phyloP scores from a whole-genome alignment of 2,329 filamentous ascomycete species.

The Aspergillus tanneri region DNA sequence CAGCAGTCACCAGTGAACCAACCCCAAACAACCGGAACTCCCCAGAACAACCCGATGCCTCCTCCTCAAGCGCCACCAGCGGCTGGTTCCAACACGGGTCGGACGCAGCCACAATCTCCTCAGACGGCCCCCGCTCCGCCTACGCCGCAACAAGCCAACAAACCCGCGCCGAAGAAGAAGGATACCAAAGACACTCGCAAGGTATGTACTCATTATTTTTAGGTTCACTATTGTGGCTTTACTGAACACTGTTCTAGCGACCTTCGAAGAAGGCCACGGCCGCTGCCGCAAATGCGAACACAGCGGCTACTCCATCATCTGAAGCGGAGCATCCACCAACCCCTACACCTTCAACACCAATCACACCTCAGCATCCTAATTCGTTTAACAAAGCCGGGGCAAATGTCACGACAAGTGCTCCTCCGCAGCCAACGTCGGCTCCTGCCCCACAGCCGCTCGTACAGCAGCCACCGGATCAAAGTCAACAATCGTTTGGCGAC shows the following conservation, averaged over 20 bases:
- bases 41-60: slow-evolving; percentile 56
- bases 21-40: slow-evolving; percentile 54
- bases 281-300: slow-evolving; percentile 36
- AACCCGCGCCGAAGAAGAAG: slow-evolving; percentile 61
- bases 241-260: slow-evolving; percentile 34
- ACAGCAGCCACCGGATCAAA: slow-evolving; percentile 36
- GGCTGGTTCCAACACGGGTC: slow-evolving; percentile 40
- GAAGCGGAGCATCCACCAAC: slow-evolving; percentile 50
- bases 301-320: slow-evolving; percentile 45
- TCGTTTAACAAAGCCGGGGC: slow-evolving; percentile 45
- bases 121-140: slow-evolving; percentile 54
- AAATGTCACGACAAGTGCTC: slow-evolving; percentile 35
- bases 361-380: slow-evolving; percentile 47
- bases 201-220: slow-evolving; percentile 37
- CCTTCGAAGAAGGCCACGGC: slow-evolving; percentile 45
- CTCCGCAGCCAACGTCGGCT: slow-evolving; percentile 37
- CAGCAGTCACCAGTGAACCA: slow-evolving; percentile 46
- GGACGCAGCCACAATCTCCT: slow-evolving; percentile 46
- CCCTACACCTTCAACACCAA: slow-evolving; percentile 51
- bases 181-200: slow-evolving; percentile 54
- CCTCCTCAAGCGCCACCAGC: slow-evolving; percentile 48
- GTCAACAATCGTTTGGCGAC: slow-evolving; percentile 33
- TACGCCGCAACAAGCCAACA: slow-evolving; percentile 61
- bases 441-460: slow-evolving; percentile 38
- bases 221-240: slow-evolving; percentile 9